Evolutionary conservation across 345 rosid genomes (phyloP), one percentile per base, ranked within the genome.

Genomic region (Lepidium sativum): DNA sequence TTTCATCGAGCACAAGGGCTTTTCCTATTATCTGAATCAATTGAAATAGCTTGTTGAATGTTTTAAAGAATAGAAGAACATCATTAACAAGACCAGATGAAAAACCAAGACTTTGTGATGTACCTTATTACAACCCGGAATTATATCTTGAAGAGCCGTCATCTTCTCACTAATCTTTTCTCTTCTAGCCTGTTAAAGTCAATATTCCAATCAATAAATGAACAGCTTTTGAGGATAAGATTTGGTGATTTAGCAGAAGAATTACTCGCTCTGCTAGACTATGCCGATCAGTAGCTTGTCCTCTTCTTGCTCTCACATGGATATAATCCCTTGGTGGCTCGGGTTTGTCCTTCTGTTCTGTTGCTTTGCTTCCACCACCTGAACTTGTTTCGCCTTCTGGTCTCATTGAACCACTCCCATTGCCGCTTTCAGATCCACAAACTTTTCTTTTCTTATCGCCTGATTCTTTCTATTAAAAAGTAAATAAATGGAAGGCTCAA

Each of bases 281-380:
- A 76, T 94, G 99, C 62, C 95, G 92, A 71, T 94, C 99, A 3
- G 97, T 91, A 62, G 99, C 97, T 79, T 94, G 96, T 48, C 97
- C 99, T 69, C 99, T 78, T 75, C 99, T 83, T 8, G 97, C 99
- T 79, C 97, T 86, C 38, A 94, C 99, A 73, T 94, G 99, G 38
- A 94, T 94, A 68, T 81, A 94, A 71, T 94, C 99, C 78, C 88
- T 94, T 38, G 87, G 83, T 11, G 81, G 96, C 73, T 94, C 95
- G 0, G 86, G 59, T 39, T 90, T 81, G 75, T 80, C 77, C 76
- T 69, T 68, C 62, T 79, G 77, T 58, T 80, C 82, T 13, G 56
- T 37, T 29, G 52, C 68, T 73, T 67, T 89, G 72, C 79, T 79
- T 74, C 74, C 76, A 58, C 72, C 77, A 15, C 59, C 87, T 29